Base-by-base conservation (phyloP, 495 filamentous ascomycete genomes). In the Neurospora sp. region DNA sequence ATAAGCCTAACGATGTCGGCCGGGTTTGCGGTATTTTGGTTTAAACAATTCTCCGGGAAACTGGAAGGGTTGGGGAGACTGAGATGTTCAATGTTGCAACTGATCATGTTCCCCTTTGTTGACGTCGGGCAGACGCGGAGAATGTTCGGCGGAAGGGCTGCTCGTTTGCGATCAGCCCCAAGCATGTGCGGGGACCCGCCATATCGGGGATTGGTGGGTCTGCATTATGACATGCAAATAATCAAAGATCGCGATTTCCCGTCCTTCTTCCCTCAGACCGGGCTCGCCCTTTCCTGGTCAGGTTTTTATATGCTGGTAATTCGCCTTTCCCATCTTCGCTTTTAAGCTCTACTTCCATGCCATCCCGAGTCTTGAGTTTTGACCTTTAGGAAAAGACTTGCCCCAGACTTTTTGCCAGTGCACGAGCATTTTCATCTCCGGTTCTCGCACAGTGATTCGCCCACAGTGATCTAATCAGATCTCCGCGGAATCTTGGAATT, bases 231-330 rank as follows among this genome's bases (percentile, higher is more conserved):
- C 71, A 73, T 44, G 61, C 38, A 45, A 74, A 73, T 69, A 71
- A 69, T 76, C 73, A 73, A 80, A 77, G 74, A 78, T 74, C 73
- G 70, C 74, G 73, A 78, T 39, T 71, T 71, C 44, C 74, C 69
- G 31, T 71, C 31, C 47, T 39, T 27, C 42, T 70, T 70, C 44
- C 42, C 18, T 70, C 35, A 35, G 53, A 61, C 53, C 53, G 53
- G 27, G 27, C 27, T 65, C 53, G 53, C 53, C 53, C 20, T 61
- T 31, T 37, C 35, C 35, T 35, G 35, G 4, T 35, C 27, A 35
- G 35, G 53, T 31, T 35, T 35, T 8, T 16, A 37, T 37, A 8
- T 65, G 1, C 18, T 65, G 53, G 27, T 65, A 18, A 65, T 65
- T 65, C 27, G 53, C 27, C 22, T 65, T 65, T 65, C 53, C 12